A percentile compares a stretch with the other conserved stretches of the same genome.
phyloP scores from a whole-genome alignment of 495 filamentous ascomycete species.

The Aspergillus cristatus region DNA sequence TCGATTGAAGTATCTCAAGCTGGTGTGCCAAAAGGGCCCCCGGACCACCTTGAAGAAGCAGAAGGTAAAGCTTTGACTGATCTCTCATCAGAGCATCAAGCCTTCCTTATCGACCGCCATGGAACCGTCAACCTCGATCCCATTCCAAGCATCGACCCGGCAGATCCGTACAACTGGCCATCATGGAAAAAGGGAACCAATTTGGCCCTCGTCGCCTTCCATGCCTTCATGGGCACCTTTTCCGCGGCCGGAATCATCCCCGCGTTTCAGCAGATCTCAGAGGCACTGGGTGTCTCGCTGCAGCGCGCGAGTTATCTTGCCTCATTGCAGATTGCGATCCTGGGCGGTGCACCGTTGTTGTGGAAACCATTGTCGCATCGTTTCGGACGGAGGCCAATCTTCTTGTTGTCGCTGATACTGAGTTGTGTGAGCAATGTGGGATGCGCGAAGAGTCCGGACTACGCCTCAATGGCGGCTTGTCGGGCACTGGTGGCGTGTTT shows the following conservation, averaged over 20 bases:
- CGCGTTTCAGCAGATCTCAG: slow-evolving; percentile 39
- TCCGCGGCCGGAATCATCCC: slow-evolving; percentile 45
- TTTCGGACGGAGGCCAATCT: slow-evolving; percentile 43
- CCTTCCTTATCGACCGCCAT: slow-evolving; percentile 43
- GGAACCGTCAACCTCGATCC: slow-evolving; percentile 45
- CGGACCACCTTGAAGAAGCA: slow-evolving; percentile 21
- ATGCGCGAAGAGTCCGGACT: slow-evolving; percentile 34
- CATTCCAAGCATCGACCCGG: slow-evolving; percentile 37
- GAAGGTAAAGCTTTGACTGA: slow-evolving; percentile 1
- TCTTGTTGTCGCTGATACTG: slow-evolving; percentile 38
- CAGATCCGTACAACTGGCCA: slow-evolving; percentile 49
- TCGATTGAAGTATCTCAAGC: no score
- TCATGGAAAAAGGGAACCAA: slow-evolving; percentile 47
- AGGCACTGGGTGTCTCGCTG: slow-evolving; percentile 33
- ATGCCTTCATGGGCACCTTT: slow-evolving; percentile 50
- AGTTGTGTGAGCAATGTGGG: slow-evolving; percentile 38
- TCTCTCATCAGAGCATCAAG: slow-evolving; percentile 29
- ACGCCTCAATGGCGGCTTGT: slow-evolving; percentile 34
- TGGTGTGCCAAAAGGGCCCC: slow-evolving; percentile 2
- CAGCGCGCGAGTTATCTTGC: slow-evolving; percentile 42
- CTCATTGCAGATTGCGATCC: slow-evolving; percentile 42
- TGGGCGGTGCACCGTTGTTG: slow-evolving; percentile 42
- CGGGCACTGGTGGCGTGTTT: slow-evolving; percentile 45
- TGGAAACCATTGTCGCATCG: slow-evolving; percentile 48
- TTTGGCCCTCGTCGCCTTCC: slow-evolving; percentile 44